Base-by-base conservation (phyloP, 371 early-diverging fungal species). In the Dinochytrium kinnereticum region DNA sequence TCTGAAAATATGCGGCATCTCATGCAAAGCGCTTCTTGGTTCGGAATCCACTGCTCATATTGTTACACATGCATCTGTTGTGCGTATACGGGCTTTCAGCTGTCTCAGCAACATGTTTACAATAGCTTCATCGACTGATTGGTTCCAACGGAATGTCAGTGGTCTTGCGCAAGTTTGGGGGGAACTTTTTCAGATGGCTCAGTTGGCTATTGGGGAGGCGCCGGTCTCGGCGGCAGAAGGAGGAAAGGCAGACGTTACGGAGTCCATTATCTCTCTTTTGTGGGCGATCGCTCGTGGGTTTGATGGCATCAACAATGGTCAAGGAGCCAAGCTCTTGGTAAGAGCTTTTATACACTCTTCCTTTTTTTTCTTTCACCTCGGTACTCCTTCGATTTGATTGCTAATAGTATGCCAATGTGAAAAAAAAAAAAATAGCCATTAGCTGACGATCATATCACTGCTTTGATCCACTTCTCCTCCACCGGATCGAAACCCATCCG, bases 251-350 rank as follows among this genome's bases (percentile, higher is more conserved):
- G 76, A 71, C 24, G 33, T 74, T 5, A 38, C 73, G 17, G 77
- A 76, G 39, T 57, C 73, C 17, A 24, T 68, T 0, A 69, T 78
- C 1, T 38, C 68, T 2, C 57, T 64, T n/a, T 31, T 78, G 26
- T 82, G 82, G 82, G 67, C 79, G 0, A 39, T 82, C 28, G 38
- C 69, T 1, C 33, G 77, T 38, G 75, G 71, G 21, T 37, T 73
- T 26, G 76, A 78, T 33, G 87, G 84, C 82, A 21, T 76, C 1
- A 80, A 75, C 36, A 34, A 39, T 57, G 40, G 64, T n/a, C 13
- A 19, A 30, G 37, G 64, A 38, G 49, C n/a, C 39, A 28, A 19
- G 39, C 30, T 68, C 2, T 72, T 72, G 66, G 73, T 73, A 57
- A 33, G 51, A 24, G 5, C 36, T 36, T 26, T 38, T 53, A n/a